Evolutionary conservation across 2,329 filamentous ascomycete species (phyloP).

Genomic region (Lachnellula hyalina): DNA sequence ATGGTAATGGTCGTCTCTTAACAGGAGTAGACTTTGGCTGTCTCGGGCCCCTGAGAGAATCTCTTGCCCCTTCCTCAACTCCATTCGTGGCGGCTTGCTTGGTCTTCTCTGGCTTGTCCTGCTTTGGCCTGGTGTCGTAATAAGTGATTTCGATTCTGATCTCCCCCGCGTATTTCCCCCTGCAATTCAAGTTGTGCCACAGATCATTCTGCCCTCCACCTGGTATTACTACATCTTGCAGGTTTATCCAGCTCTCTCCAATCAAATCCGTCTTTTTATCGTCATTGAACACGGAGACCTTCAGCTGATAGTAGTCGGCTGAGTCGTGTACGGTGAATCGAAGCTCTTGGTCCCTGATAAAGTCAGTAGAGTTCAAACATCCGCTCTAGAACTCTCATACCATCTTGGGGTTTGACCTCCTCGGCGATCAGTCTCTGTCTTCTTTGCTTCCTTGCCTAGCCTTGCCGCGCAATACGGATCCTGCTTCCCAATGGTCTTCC

Average conservation of each 20-base stretch:
- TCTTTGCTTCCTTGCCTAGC: constrained; percentile 93
- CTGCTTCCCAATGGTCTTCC: constrained; percentile 97
- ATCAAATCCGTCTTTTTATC: constrained; percentile 97
- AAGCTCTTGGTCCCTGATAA: constrained; percentile 85
- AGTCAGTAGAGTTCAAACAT: constrained; percentile 13
- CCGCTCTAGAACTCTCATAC: constrained; percentile 47
- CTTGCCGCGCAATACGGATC: constrained; percentile 94
- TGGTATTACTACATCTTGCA: constrained; percentile 72
- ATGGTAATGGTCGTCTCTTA: constrained; percentile 79
- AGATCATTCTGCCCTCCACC: constrained; percentile 91
- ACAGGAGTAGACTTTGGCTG: constrained; percentile 54
- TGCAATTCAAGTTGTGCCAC: constrained; percentile 84
- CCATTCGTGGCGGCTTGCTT: constrained; percentile 33
- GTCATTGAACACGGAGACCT: constrained; percentile 95
- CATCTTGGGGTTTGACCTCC: constrained; percentile 95
- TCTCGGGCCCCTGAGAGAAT: constrained; percentile 35
- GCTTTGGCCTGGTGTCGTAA: constrained; percentile 83
- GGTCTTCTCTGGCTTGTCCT: constrained; percentile 61
- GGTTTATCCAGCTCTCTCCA: constrained; percentile 84
- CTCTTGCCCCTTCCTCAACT: constrained; percentile 28
- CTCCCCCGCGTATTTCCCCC: constrained; percentile 93
- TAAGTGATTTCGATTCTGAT: constrained; percentile 93
- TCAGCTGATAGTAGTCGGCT: constrained; percentile 91
- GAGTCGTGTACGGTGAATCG: constrained; percentile 96
- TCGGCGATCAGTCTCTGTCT: constrained; percentile 88